Conservation (phyloP, 2,329 filamentous ascomycete genomes). For the Alternaria brassicae region DNA sequence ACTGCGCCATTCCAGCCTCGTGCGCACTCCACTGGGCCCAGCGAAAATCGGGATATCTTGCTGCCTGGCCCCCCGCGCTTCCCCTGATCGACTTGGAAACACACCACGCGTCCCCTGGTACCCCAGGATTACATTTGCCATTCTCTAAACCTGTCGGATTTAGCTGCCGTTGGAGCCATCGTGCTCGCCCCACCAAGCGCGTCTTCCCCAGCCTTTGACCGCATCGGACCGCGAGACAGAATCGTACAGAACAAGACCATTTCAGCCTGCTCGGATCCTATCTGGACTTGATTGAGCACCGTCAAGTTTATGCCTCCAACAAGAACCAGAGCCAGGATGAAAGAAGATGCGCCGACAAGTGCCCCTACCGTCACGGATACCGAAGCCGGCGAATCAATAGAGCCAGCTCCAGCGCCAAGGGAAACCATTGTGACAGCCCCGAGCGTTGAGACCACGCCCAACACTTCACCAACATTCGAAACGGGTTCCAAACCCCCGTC, state of each 20-base stretch:
- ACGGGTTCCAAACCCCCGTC: constrained; percentile 39
- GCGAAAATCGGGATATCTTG: constrained; percentile 47
- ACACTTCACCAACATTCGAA: constrained; percentile 44
- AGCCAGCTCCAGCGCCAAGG: constrained; percentile 33
- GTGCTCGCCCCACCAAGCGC: constrained; percentile 42
- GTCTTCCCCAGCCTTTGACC: constrained; percentile 30
- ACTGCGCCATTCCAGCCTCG: constrained; percentile 48
- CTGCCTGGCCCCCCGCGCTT: constrained; percentile 42
- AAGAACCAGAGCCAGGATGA: constrained; percentile 47
- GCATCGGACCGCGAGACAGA: constrained; percentile 22
- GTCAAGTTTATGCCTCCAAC: constrained; percentile 43
- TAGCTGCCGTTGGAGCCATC: constrained; percentile 38
- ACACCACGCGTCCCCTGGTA: constrained; percentile 29
- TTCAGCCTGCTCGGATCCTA: constrained; percentile 23
- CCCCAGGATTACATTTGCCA: constrained; percentile 25
- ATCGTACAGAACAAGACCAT: constrained; percentile 15
- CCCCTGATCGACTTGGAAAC: constrained; percentile 36
- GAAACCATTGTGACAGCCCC: constrained; percentile 43
- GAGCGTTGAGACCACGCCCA: constrained; percentile 33
- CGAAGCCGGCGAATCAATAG: constrained; percentile 33
- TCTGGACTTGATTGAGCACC: constrained; percentile 1
- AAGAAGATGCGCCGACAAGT: constrained; percentile 35
- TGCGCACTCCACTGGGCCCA: constrained; percentile 39
- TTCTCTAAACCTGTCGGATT: constrained; percentile 28
- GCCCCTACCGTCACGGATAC: constrained; percentile 30